phyloP scores from a whole-genome alignment of 768 basidiomycete species.

The Gloeophyllum trabeum region DNA sequence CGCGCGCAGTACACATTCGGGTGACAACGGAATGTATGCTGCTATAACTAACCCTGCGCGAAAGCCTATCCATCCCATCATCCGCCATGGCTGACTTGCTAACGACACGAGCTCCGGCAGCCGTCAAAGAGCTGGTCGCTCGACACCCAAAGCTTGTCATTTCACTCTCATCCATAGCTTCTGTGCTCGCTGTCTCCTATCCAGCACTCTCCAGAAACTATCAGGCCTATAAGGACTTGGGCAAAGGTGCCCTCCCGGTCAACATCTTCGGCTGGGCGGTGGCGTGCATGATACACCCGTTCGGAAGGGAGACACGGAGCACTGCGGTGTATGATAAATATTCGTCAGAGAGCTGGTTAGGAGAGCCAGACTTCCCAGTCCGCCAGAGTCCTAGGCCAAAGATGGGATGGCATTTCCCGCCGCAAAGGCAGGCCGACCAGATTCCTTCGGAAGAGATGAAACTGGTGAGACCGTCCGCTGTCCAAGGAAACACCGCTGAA shows the following conservation, averaged over 20 bases:
- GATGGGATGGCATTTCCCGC: slow-evolving; percentile 15
- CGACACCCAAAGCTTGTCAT: too few relatives aligned
- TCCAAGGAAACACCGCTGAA: background rate
- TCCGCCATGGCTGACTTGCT: too few relatives aligned
- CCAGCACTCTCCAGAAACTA: too few relatives aligned
- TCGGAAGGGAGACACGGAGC: slow-evolving; percentile 6
- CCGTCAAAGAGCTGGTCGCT: too few relatives aligned
- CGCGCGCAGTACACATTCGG: too few relatives aligned
- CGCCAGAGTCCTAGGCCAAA: slow-evolving; percentile 11
- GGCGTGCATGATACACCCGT: slow-evolving; percentile 2
- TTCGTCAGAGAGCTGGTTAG: slow-evolving; percentile 11
- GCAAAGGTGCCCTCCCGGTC: slow-evolving; percentile 9
- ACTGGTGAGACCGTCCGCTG: slow-evolving; percentile 6
- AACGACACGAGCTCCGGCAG: too few relatives aligned
- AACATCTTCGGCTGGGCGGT: slow-evolving; percentile 7
- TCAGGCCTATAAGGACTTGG: slow-evolving; percentile 5
- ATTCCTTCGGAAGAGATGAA: slow-evolving; percentile 9
- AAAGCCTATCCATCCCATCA: too few relatives aligned
- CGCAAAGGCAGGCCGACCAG: slow-evolving; percentile 13
- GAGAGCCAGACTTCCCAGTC: slow-evolving; percentile 3
- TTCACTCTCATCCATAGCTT: background rate
- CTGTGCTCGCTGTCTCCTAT: background rate
- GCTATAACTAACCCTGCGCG: too few relatives aligned
- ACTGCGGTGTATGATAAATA: slow-evolving; percentile 8
- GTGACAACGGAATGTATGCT: too few relatives aligned